Percentiles rank a stretch among this genome's conserved stretches.
These are phyloP conservation scores for Aspergillus sp. DNA, from an alignment of 2,329 filamentous ascomycete species.

Conservation along the genomic window DNA sequence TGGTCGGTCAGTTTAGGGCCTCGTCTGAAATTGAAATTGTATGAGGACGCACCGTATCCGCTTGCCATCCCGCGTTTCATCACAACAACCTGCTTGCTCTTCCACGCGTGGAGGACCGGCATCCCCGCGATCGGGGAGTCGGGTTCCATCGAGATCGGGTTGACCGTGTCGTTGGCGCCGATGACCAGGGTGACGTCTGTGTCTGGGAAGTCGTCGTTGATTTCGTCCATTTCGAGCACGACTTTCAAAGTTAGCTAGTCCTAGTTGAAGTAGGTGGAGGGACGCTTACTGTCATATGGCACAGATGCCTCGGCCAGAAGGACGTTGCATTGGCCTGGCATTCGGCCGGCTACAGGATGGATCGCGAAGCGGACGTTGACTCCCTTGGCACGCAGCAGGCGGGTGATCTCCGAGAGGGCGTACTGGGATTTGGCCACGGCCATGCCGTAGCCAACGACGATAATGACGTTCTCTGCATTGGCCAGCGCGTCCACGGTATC, in stretches of 20 bases:
- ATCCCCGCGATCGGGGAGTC: conserved; percentile 81
- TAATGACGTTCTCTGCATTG: conserved; percentile 75
- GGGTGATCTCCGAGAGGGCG: conserved; percentile 73
- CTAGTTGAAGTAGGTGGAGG: conserved; percentile 1
- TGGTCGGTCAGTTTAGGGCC: conserved; percentile 4
- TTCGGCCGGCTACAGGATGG: conserved; percentile 79
- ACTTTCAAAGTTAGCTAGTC: conserved; percentile 32
- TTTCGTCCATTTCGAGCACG: conserved; percentile 91
- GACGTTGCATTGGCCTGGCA: conserved; percentile 91
- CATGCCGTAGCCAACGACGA: conserved; percentile 89
- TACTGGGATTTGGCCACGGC: conserved; percentile 90
- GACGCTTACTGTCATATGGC: conserved; percentile 61
- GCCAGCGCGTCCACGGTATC: conserved; percentile 68
- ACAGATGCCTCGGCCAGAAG: conserved; percentile 79
- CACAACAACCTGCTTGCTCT: conserved; percentile 83
- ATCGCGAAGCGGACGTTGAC: conserved; percentile 82
- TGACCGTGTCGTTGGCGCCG: conserved; percentile 86
- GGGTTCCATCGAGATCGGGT: conserved; percentile 76
- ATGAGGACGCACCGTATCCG: conserved; percentile 59
- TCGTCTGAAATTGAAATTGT: neutral
- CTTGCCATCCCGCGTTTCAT: conserved; percentile 90
- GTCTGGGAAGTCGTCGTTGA: conserved; percentile 81
- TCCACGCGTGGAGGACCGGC: conserved; percentile 87
- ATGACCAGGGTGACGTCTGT: conserved; percentile 84
- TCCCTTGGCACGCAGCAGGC: conserved; percentile 61